A percentile compares a stretch with the other conserved stretches of the same genome.
These are phyloP conservation scores for Didymella pinodella DNA, from an alignment of 2,329 filamentous ascomycete species.

Conservation along the genomic window DNA sequence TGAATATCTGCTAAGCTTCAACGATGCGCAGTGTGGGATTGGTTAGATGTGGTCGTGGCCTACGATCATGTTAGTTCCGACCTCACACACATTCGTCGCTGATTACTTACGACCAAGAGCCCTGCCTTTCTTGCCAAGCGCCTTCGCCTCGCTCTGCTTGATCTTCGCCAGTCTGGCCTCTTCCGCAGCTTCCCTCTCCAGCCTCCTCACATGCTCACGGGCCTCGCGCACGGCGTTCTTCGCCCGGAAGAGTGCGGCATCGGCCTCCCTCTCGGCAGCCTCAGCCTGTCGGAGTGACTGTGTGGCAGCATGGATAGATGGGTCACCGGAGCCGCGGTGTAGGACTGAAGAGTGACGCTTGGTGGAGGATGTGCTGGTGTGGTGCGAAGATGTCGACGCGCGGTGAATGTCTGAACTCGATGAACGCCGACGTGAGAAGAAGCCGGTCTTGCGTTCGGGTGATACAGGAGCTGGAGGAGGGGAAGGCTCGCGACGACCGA, in stretches of 20 bases:
- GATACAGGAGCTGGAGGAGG: slow-evolving; percentile 32
- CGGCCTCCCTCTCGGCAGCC: slow-evolving; percentile 69
- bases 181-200: slow-evolving; percentile 68
- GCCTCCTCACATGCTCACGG: slow-evolving; percentile 66
- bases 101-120: slow-evolving; percentile 69
- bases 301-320: slow-evolving; percentile 67
- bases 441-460: slow-evolving; percentile 36
- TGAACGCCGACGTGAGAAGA: slow-evolving; percentile 52
- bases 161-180: slow-evolving; percentile 67
- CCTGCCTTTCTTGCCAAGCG: slow-evolving; percentile 73
- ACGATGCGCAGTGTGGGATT: no score
- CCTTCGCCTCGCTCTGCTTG: slow-evolving; percentile 71
- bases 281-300: slow-evolving; percentile 70
- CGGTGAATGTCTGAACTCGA: slow-evolving; percentile 38
- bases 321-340: slow-evolving; percentile 61
- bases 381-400: slow-evolving; percentile 24
- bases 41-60: slow-evolving; percentile 26
- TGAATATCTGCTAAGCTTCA: not conserved
- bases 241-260: slow-evolving; percentile 67
- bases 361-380: slow-evolving; percentile 36
- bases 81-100: not conserved
- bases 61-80: not conserved
- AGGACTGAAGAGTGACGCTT: slow-evolving; percentile 50
- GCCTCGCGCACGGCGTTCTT: slow-evolving; percentile 68
- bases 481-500: slow-evolving; percentile 40